Evolutionary conservation across 495 filamentous ascomycete species (phyloP).

Genomic region (Xylaria intraflava): DNA sequence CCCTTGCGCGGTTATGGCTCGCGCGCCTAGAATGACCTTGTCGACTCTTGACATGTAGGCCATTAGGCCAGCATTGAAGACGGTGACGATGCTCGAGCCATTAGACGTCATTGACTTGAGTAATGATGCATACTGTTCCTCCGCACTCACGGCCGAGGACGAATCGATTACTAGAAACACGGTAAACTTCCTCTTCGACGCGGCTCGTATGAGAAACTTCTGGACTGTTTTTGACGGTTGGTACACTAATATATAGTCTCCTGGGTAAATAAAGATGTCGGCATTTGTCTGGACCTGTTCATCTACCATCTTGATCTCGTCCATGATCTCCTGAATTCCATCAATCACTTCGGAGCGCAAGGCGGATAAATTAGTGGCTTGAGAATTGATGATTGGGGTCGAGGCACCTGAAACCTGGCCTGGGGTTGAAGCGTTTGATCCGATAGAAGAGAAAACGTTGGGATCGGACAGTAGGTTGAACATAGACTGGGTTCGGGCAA

Average conservation of each 20-base stretch:
- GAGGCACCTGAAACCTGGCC: slow-evolving; percentile 35
- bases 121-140: slow-evolving; percentile 44
- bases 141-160: slow-evolving; percentile 31
- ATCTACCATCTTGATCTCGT: slow-evolving; percentile 82
- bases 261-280: slow-evolving; percentile 81
- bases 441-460: slow-evolving; percentile 16
- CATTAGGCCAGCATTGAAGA: slow-evolving; percentile 78
- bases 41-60: slow-evolving; percentile 89
- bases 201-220: slow-evolving; percentile 77
- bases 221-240: slow-evolving; percentile 75
- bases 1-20: slow-evolving; percentile 80
- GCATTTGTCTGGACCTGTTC: slow-evolving; percentile 82
- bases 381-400: slow-evolving; percentile 29
- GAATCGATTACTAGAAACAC: slow-evolving; percentile 69
- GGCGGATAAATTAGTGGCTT: slow-evolving; percentile 41
- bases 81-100: slow-evolving; percentile 73
- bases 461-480: slow-evolving; percentile 67
- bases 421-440: slow-evolving; percentile 38
- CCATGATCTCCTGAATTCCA: slow-evolving; percentile 84
- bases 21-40: slow-evolving; percentile 85
- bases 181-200: slow-evolving; percentile 79
- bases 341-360: slow-evolving; percentile 83
- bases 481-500: slow-evolving; percentile 60
- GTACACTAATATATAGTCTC: slow-evolving; percentile 82
- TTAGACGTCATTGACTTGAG: slow-evolving; percentile 66